Evolutionary conservation across 768 basidiomycete genomes (phyloP).

Genomic region (Rhizopogon vinicolor): DNA sequence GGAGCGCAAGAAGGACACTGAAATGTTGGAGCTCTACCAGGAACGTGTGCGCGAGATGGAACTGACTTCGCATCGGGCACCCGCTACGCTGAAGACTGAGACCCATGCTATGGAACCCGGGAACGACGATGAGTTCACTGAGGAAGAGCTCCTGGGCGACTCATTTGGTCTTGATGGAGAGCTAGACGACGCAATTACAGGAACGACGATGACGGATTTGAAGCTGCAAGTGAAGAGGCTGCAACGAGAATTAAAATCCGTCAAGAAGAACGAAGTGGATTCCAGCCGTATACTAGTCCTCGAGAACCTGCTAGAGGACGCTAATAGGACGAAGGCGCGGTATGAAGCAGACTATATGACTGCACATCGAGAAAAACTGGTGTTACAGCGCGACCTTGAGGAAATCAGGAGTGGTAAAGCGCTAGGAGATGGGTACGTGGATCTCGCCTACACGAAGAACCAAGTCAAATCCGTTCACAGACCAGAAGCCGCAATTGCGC

Average conservation of each 20-base stretch:
- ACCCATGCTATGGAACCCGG: slow-evolving; percentile 11
- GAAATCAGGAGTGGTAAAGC: slow-evolving; percentile 87
- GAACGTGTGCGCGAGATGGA: slow-evolving; percentile 90
- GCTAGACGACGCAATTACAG: slow-evolving; percentile 79
- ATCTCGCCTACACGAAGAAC: neutral
- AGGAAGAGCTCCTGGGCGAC: slow-evolving; percentile 45
- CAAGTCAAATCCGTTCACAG: slow-evolving; percentile 31
- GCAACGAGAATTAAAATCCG: slow-evolving; percentile 72
- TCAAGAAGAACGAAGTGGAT: slow-evolving; percentile 72
- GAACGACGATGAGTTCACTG: slow-evolving; percentile 31
- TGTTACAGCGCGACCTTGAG: slow-evolving; percentile 77
- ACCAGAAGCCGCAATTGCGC: slow-evolving; percentile 81
- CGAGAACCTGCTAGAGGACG: slow-evolving; percentile 88
- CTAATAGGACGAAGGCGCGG: slow-evolving; percentile 82
- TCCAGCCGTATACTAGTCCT: slow-evolving; percentile 76
- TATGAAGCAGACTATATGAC: slow-evolving; percentile 87
- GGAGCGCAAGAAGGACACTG: slow-evolving; percentile 74
- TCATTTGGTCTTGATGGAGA: slow-evolving; percentile 74
- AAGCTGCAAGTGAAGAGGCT: slow-evolving; percentile 84
- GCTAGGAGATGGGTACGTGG: slow-evolving; percentile 69
- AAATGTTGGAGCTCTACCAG: slow-evolving; percentile 85
- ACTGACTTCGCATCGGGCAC: slow-evolving; percentile 50
- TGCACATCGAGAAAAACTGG: slow-evolving; percentile 77
- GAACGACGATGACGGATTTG: slow-evolving; percentile 87
- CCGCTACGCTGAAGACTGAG: slow-evolving; percentile 23